Evolutionary conservation across 2,329 filamentous ascomycete species (phyloP).

Genomic region (Alternaria arbusti): DNA sequence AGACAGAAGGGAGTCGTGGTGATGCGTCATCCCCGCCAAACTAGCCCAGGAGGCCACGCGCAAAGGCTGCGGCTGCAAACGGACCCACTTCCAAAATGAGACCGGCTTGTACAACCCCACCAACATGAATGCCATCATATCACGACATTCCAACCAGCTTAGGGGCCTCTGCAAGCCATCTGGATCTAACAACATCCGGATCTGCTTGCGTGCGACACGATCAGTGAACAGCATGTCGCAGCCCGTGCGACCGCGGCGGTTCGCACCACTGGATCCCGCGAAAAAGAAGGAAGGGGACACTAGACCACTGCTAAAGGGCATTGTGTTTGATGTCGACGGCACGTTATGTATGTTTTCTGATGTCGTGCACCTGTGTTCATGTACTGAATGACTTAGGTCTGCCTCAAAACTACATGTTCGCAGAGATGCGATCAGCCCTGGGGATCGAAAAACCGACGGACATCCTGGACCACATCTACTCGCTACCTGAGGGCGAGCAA

Average conservation of each 20-base stretch:
- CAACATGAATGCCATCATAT: slow-evolving; percentile 9
- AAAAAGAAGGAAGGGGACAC: slow-evolving; percentile 35
- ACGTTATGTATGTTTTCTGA: slow-evolving; percentile 74
- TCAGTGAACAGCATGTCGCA: slow-evolving; percentile 18
- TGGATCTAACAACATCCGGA: neutral
- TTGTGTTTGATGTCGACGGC: slow-evolving; percentile 93
- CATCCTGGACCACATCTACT: slow-evolving; percentile 87
- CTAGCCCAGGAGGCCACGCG: neutral
- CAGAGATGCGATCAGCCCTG: slow-evolving; percentile 78
- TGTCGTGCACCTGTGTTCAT: neutral
- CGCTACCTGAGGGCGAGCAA: slow-evolving; percentile 68
- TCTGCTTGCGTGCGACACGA: neutral
- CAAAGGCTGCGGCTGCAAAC: slow-evolving; percentile 2
- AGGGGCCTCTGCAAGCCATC: neutral
- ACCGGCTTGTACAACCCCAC: slow-evolving; percentile 1
- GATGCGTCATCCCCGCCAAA: slow-evolving; percentile 1
- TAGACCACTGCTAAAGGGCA: slow-evolving; percentile 59
- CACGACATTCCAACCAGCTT: slow-evolving; percentile 3
- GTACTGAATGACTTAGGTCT: slow-evolving; percentile 61
- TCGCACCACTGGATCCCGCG: slow-evolving; percentile 57
- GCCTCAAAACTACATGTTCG: slow-evolving; percentile 96
- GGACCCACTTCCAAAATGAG: slow-evolving; percentile 10
- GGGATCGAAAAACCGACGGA: slow-evolving; percentile 74
- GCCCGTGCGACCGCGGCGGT: slow-evolving; percentile 50
- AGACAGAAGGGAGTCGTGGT: neutral